These are phyloP conservation scores for Arabidopsis hybrid DNA, from an alignment of 441 rosid species.

Conservation along the genomic window DNA sequence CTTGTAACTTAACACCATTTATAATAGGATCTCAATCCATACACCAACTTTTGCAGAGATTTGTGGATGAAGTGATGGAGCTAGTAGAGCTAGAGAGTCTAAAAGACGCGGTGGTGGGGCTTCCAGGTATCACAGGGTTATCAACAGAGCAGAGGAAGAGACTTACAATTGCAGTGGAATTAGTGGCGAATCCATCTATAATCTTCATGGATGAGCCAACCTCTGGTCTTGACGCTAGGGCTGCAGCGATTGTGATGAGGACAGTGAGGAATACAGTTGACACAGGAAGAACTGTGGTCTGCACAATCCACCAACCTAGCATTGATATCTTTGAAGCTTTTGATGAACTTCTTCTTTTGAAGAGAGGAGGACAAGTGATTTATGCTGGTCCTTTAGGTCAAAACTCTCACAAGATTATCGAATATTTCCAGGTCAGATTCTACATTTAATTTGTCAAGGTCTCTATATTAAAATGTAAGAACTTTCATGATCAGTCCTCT, in stretches of 20 bases:
- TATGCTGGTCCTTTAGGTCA: constrained; percentile 71
- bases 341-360: constrained; percentile 72
- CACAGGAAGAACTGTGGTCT: constrained; percentile 79
- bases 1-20: constrained; percentile 13
- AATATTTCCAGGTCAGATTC: constrained; percentile 68
- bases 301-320: constrained; percentile 87
- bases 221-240: constrained; percentile 83
- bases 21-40: not conserved
- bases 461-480: not conserved
- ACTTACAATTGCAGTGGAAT: constrained; percentile 78
- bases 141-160: constrained; percentile 82
- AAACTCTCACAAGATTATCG: constrained; percentile 69
- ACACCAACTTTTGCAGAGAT: constrained; percentile 48
- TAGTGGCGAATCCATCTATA: constrained; percentile 80
- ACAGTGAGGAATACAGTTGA: constrained; percentile 81
- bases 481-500: constrained; percentile 7
- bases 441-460: not conserved
- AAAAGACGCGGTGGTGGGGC: constrained; percentile 69
- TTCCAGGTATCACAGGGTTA: constrained; percentile 72
- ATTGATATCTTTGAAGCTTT: constrained; percentile 81
- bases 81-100: constrained; percentile 65
- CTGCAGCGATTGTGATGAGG: constrained; percentile 87
- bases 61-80: constrained; percentile 78
- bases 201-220: constrained; percentile 91
- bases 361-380: constrained; percentile 84